Conservation (phyloP, 352 stramenopile species). For the Pythium periplocum region DNA sequence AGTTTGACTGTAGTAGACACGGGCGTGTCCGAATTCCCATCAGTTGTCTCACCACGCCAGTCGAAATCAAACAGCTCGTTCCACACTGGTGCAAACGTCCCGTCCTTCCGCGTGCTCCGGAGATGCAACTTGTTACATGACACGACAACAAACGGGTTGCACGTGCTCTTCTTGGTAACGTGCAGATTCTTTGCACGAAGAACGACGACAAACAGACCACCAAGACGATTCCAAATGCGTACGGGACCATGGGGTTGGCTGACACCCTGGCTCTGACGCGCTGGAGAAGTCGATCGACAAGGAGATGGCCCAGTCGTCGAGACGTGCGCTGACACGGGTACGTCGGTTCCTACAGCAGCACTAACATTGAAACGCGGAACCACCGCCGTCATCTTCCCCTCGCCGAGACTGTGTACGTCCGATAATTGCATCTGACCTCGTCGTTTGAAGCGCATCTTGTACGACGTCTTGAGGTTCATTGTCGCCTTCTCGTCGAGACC, state of each 20-base stretch:
- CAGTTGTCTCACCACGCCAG: slow-evolving; percentile 19
- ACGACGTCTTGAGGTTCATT: slow-evolving; percentile 26
- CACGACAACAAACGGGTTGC: slow-evolving; percentile 66
- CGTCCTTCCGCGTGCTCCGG: slow-evolving; percentile 67
- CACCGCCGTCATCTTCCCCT: slow-evolving; percentile 41
- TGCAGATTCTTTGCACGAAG: slow-evolving; percentile 45
- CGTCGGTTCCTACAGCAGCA: slow-evolving; percentile 32
- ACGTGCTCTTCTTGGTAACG: slow-evolving; percentile 60
- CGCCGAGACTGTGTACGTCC: slow-evolving; percentile 32
- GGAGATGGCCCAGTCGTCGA: neutral
- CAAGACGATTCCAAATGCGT: slow-evolving; percentile 55
- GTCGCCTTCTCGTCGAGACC: slow-evolving; percentile 55
- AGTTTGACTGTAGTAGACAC: slow-evolving; percentile 22
- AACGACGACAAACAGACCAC: slow-evolving; percentile 40
- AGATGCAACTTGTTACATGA: slow-evolving; percentile 46
- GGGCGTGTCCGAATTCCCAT: too few relatives aligned
- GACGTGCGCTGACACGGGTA: neutral
- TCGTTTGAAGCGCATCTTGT: slow-evolving; percentile 58
- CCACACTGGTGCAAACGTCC: slow-evolving; percentile 56
- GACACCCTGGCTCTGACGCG: too few relatives aligned
- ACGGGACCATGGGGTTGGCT: neutral
- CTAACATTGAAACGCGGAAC: slow-evolving; percentile 64
- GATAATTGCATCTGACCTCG: slow-evolving; percentile 73
- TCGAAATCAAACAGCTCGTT: slow-evolving; percentile 81
- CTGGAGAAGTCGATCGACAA: neutral